phyloP scores from a whole-genome alignment of 1,284 basidiomycete species.

The Trametes polyzona region DNA sequence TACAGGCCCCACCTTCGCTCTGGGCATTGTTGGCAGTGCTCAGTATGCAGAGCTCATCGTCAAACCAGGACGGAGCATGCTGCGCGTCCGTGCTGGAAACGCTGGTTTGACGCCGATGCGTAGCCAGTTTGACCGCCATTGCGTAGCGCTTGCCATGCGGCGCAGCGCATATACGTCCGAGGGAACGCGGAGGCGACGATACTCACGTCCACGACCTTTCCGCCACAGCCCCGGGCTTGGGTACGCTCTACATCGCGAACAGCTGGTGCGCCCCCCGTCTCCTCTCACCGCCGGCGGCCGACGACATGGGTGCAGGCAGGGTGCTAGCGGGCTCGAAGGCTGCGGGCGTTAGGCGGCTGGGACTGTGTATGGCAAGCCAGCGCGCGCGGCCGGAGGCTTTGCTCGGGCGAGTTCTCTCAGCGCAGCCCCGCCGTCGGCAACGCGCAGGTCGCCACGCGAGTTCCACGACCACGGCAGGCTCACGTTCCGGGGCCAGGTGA shows the following conservation, averaged over 20 bases:
- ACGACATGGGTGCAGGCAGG: background rate
- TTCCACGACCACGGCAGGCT: background rate
- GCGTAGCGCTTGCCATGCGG: background rate
- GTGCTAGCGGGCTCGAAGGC: background rate
- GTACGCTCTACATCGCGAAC: background rate
- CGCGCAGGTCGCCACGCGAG: conserved; percentile 3
- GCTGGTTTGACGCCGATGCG: too few relatives aligned
- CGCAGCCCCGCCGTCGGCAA: background rate
- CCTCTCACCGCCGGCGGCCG: background rate
- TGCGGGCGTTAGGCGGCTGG: background rate
- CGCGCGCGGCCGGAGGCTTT: background rate
- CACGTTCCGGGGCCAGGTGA: conserved; percentile 18
- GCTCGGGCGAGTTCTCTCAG: background rate
- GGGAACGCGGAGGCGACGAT: background rate
- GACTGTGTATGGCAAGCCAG: background rate
- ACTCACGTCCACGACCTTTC: background rate
- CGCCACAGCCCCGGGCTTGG: background rate
- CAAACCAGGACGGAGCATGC: too few relatives aligned
- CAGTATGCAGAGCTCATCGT: too few relatives aligned
- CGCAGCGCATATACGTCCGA: background rate
- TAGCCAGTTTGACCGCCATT: too few relatives aligned
- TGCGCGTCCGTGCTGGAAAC: too few relatives aligned
- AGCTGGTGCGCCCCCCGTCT: background rate
- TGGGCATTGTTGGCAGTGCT: too few relatives aligned
- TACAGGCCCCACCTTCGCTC: background rate